A percentile compares a stretch with the other conserved stretches of the same genome.
These are phyloP conservation scores for Pseudocercospora vitis DNA, from an alignment of 2,329 filamentous ascomycete species.

Conservation along the genomic window DNA sequence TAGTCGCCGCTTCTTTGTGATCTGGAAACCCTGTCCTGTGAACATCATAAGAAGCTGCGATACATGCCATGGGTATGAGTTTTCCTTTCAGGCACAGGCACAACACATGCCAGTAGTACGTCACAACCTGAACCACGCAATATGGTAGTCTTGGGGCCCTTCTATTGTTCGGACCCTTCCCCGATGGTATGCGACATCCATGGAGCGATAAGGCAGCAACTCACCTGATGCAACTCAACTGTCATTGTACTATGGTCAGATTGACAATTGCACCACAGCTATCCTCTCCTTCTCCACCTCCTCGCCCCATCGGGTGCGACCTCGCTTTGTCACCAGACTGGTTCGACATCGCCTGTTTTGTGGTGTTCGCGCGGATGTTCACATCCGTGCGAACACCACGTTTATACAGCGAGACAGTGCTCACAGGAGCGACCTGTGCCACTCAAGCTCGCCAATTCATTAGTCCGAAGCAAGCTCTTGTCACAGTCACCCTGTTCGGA, in stretches of 20 bases:
- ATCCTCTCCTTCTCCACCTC: background rate
- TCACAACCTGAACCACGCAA: no score
- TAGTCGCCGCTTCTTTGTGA: no score
- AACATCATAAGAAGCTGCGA: no score
- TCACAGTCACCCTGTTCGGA: background rate
- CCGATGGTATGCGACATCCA: constrained; percentile 6
- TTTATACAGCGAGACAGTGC: background rate
- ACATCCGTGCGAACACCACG: background rate
- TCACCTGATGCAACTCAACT: constrained; percentile 9
- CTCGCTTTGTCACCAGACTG: background rate
- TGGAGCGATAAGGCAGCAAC: constrained; percentile 8
- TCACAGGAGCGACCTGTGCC: background rate
- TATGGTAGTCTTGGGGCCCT: background rate
- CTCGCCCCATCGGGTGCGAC: constrained; percentile 3
- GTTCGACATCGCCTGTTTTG: constrained; percentile 3
- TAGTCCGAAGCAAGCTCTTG: background rate
- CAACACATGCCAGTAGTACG: constrained; percentile 1
- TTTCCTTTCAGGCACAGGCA: constrained; percentile 1
- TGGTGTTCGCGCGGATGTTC: background rate
- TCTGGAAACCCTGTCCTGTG: no score
- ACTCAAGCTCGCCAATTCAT: background rate
- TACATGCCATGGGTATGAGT: background rate
- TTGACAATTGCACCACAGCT: background rate
- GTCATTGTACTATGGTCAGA: constrained; percentile 6
- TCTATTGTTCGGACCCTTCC: background rate